phyloP scores from a whole-genome alignment of 805 yeast genomes.

The Kuraishia cidri region DNA sequence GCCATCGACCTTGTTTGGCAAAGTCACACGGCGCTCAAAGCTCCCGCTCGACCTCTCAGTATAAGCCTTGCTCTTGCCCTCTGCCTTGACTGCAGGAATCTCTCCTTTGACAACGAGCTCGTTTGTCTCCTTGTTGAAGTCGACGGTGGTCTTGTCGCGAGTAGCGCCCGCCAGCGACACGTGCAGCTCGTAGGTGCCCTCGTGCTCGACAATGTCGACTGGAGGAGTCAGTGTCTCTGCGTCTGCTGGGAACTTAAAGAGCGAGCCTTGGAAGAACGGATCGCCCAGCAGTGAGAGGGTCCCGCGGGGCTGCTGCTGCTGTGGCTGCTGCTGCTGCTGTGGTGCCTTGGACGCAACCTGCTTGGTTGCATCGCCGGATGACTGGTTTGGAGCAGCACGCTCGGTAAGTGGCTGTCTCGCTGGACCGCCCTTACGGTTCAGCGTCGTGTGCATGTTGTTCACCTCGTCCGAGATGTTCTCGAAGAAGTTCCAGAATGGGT shows the following conservation, averaged over 20 bases:
- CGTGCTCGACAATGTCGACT: conserved; percentile 35
- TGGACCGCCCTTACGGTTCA: too few species aligned
- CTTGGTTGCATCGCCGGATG: conserved; percentile 5
- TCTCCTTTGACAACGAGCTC: conserved; percentile 35
- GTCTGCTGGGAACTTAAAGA: background rate
- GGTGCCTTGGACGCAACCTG: background rate
- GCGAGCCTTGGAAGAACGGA: background rate
- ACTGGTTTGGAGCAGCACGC: too few species aligned
- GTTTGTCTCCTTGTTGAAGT: conserved; percentile 34
- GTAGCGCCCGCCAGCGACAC: conserved; percentile 40
- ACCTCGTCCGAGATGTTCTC: conserved; percentile 27
- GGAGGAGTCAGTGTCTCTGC: conserved; percentile 30
- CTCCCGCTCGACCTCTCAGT: conserved; percentile 14
- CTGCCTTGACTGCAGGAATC: conserved; percentile 15
- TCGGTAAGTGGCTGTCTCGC: too few species aligned
- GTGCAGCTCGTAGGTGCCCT: conserved; percentile 27
- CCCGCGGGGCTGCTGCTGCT: too few species aligned
- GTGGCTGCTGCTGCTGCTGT: too few species aligned
- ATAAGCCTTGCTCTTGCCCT: conserved; percentile 4
- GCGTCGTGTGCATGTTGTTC: conserved; percentile 19
- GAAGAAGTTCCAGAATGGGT: conserved; percentile 5
- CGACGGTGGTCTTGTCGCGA: conserved; percentile 32
- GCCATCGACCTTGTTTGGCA: conserved; percentile 33
- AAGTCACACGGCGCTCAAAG: conserved; percentile 30
- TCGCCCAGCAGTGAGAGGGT: too few species aligned